phyloP scores from a whole-genome alignment of 306 rosid species.

The Cucurbita moschata region DNA sequence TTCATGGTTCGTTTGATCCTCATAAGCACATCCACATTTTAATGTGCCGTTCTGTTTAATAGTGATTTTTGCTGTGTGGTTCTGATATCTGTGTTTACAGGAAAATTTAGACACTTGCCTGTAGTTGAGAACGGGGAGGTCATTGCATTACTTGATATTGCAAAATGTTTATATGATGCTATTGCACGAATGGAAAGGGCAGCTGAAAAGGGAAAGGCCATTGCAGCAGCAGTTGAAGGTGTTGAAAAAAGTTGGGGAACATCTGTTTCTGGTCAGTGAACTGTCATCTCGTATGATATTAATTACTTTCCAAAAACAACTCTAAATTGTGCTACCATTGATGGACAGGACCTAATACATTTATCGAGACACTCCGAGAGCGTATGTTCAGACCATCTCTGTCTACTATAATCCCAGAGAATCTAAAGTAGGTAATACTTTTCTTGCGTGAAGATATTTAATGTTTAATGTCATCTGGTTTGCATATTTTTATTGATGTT shows the following conservation, averaged over 20 bases:
- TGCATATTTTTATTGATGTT: slow-evolving; percentile 14
- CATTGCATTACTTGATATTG: slow-evolving; percentile 89
- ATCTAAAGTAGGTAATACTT: slow-evolving; percentile 95
- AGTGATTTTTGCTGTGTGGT: slow-evolving; percentile 5
- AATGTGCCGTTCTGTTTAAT: neutral
- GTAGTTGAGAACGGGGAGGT: slow-evolving; percentile 98
- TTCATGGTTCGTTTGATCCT: slow-evolving; percentile 52
- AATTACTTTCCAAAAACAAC: neutral
- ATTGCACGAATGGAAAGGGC: slow-evolving; percentile 97
- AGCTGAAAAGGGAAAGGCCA: slow-evolving; percentile 95
- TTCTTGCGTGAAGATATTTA: slow-evolving; percentile 9
- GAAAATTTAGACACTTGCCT: slow-evolving; percentile 91
- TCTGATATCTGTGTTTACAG: slow-evolving; percentile 29
- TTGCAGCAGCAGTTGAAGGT: slow-evolving; percentile 97
- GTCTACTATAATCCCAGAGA: slow-evolving; percentile 80
- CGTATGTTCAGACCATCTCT: slow-evolving; percentile 81
- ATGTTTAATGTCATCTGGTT: neutral
- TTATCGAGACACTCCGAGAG: slow-evolving; percentile 73
- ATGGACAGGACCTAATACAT: slow-evolving; percentile 64
- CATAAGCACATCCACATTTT: slow-evolving; percentile 8
- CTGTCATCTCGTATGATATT: neutral
- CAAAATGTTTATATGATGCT: slow-evolving; percentile 92
- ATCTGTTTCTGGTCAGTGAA: slow-evolving; percentile 55
- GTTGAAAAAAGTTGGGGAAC: slow-evolving; percentile 87
- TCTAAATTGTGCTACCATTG: neutral